phyloP scores from a whole-genome alignment of 1,284 basidiomycete genomes.

The Rhizoctonia solani region DNA sequence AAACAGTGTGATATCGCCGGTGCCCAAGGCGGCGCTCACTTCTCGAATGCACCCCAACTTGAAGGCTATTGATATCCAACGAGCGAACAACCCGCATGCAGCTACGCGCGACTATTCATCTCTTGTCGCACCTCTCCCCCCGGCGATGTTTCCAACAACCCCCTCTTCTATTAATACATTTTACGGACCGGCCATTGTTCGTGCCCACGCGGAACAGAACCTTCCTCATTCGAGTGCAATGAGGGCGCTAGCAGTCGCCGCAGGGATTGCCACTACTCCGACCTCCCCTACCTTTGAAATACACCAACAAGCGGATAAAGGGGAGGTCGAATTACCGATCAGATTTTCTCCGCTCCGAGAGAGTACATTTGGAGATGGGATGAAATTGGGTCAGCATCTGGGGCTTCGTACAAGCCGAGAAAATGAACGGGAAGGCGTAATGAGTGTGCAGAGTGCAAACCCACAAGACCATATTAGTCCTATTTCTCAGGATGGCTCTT shows the following conservation, averaged over 20 bases:
- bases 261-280: background rate
- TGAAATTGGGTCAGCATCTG: conserved; percentile 22
- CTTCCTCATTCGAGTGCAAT: conserved; percentile 8
- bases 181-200: conserved; percentile 21
- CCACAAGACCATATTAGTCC: background rate
- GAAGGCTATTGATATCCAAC: conserved; percentile 10
- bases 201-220: background rate
- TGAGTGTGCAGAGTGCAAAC: background rate
- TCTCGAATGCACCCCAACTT: background rate
- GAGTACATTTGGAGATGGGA: conserved; percentile 19
- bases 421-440: no score
- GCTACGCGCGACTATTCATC: background rate
- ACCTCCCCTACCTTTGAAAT: background rate
- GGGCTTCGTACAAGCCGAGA: no score
- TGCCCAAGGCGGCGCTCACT: background rate
- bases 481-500: background rate
- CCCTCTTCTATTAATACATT: conserved; percentile 9
- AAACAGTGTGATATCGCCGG: background rate
- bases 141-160: background rate
- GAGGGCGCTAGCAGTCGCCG: conserved; percentile 18
- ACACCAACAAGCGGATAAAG: background rate
- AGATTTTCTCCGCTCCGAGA: background rate
- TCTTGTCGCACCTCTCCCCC: background rate
- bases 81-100: background rate
- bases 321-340: background rate